Base-by-base conservation (phyloP, 495 filamentous ascomycete species). In the Aspergillus baeticus region DNA sequence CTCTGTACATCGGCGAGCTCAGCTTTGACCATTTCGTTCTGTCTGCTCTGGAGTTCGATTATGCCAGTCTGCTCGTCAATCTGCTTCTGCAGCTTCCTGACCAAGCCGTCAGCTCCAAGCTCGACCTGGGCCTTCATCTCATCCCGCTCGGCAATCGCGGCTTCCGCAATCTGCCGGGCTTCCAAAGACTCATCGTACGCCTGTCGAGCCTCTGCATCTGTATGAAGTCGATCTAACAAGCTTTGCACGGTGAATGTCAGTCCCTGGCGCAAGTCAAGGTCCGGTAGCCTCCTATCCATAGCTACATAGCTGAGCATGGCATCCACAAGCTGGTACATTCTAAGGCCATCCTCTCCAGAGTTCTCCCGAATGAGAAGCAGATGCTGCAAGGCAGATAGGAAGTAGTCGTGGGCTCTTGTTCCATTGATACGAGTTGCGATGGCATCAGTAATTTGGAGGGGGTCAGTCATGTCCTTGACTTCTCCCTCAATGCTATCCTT, bases 251-350 rank as follows among this genome's bases (percentile, higher is more conserved):
- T 96, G 67, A 98, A 97, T 67, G 93, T 96, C 62, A 98, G 82
- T 57, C 92, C 96, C 64, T 96, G 92, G 72, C 96, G 96, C 52
- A 98, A 84, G 66, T 98, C 94, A 81, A 98, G 91, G 73, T 98
- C 92, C 38, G 94, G 95, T 57, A 98, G 71, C 49, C 94, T 83
- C 59, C 94, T 86, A 70, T 98, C 94, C 95, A 98, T 98, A 54
- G 92, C 94, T 55, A 98, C 94, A 70, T 98, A 98, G 74, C 90
- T 96, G 57, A 98, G 85, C 90, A 98, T 98, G 8, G 90, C 86
- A 68, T 98, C 94, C 8, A 98, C 93, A 10, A 98, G 83, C 77
- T 98, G 94, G 76, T 98, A 98, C 91, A 97, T 95, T 29, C 92
- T 86, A 31, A 97, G 72, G 34, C 92, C 82, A 69, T 98, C 94